Evolutionary conservation across 257 asterid species (phyloP).

Genomic region (Solanum pinnatisectum): DNA sequence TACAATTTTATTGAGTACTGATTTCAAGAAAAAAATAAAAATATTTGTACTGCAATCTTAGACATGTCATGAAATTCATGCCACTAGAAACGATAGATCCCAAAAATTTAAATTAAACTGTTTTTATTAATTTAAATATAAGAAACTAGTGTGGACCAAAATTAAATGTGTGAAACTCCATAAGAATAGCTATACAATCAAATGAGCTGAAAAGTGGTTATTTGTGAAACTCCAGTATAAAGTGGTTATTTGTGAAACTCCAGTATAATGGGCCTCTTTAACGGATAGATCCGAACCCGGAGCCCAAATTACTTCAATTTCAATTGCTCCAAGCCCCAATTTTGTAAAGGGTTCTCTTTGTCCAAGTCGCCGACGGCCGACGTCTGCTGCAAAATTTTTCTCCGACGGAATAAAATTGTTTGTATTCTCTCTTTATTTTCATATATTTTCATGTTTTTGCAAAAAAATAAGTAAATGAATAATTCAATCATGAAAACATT

Average conservation of each 20-base stretch:
- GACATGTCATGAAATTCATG: too few species aligned
- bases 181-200: not conserved
- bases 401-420: not conserved
- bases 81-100: too few species aligned
- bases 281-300: not conserved
- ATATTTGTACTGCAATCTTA: too few species aligned
- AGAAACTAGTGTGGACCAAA: too few species aligned
- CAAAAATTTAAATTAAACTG: too few species aligned
- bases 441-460: not conserved
- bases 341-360: not conserved
- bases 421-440: not conserved
- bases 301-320: not conserved
- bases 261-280: not conserved
- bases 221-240: not conserved
- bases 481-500: not conserved
- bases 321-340: not conserved
- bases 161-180: too few species aligned
- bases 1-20: too few species aligned
- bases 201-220: not conserved
- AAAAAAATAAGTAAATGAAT: not conserved
- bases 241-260: not conserved
- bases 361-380: not conserved
- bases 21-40: too few species aligned
- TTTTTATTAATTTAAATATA: too few species aligned
- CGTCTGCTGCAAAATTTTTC: not conserved